A percentile compares a stretch with the other conserved stretches of the same genome.
These are phyloP conservation scores for Lactarius hengduanensis DNA, from an alignment of 768 basidiomycete genomes.

Conservation along the genomic window DNA sequence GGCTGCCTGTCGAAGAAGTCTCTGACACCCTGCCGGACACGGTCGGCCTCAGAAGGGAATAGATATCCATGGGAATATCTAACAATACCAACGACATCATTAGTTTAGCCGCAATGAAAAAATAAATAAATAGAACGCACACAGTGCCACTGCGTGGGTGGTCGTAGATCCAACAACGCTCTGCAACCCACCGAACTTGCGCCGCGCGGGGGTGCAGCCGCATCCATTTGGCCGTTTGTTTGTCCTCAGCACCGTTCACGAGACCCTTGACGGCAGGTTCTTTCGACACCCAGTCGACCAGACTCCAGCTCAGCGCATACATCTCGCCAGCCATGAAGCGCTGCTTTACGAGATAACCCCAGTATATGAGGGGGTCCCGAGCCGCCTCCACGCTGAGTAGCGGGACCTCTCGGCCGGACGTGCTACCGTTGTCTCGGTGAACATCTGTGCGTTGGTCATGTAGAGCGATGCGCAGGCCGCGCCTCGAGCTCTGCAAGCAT, in stretches of 20 bases:
- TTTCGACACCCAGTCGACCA: constrained; percentile 84
- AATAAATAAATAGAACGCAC: constrained; percentile 45
- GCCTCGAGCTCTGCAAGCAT: constrained; percentile 94
- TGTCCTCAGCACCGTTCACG: constrained; percentile 86
- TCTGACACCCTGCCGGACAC: constrained; percentile 58
- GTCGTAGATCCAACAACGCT: constrained; percentile 97
- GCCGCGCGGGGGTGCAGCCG: constrained; percentile 72
- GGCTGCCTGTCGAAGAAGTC: constrained; percentile 49
- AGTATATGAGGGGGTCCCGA: constrained; percentile 75
- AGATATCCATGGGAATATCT: constrained; percentile 95
- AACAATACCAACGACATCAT: neutral
- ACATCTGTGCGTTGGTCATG: constrained; percentile 37
- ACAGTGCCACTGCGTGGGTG: constrained; percentile 94
- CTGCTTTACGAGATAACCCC: constrained; percentile 90
- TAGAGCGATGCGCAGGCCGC: constrained; percentile 78
- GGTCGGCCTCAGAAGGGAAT: constrained; percentile 83
- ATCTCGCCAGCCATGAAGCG: constrained; percentile 95
- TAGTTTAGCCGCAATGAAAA: neutral
- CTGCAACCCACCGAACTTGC: constrained; percentile 85
- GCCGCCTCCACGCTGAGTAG: constrained; percentile 23
- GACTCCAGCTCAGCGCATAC: constrained; percentile 85
- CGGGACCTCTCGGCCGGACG: neutral
- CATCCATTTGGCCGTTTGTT: constrained; percentile 93
- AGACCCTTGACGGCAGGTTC: constrained; percentile 65
- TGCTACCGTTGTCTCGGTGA: neutral